phyloP scores from a whole-genome alignment of 164 flowering plant species.

The Akebia trifoliata region DNA sequence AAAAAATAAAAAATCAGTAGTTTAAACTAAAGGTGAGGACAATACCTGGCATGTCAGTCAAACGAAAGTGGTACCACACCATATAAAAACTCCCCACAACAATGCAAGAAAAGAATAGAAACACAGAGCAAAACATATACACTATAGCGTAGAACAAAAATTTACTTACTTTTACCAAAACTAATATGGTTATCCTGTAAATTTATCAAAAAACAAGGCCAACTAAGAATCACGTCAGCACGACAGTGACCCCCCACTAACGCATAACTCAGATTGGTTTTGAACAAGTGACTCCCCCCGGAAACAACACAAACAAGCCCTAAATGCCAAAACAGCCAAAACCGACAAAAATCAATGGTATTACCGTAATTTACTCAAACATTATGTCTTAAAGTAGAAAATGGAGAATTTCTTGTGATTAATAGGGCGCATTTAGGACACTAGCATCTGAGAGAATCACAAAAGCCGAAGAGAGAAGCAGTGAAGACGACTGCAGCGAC shows the following conservation, averaged over 20 bases:
- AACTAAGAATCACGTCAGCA: constrained; percentile 26
- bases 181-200: too few relatives aligned
- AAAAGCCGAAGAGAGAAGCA: constrained; percentile 6
- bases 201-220: constrained; percentile 16
- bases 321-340: constrained; percentile 11
- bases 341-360: constrained; percentile 36
- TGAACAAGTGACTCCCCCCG: neutral
- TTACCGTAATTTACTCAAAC: constrained; percentile 5
- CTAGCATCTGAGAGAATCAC: constrained; percentile 9
- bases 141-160: too few relatives aligned
- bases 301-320: constrained; percentile 1
- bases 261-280: constrained; percentile 2
- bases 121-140: neutral
- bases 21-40: constrained; percentile 18
- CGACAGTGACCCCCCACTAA: constrained; percentile 35
- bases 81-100: constrained; percentile 7
- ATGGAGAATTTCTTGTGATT: neutral
- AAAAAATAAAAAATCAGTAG: constrained; percentile 1
- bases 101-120: constrained; percentile 23
- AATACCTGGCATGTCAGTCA: constrained; percentile 36
- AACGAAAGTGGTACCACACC: constrained; percentile 4
- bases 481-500: constrained; percentile 10
- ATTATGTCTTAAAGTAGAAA: neutral
- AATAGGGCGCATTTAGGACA: constrained; percentile 26
- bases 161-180: too few relatives aligned